Evolutionary conservation across 257 asterid species (phyloP).

Genomic region (Plectranthus barbatus): DNA sequence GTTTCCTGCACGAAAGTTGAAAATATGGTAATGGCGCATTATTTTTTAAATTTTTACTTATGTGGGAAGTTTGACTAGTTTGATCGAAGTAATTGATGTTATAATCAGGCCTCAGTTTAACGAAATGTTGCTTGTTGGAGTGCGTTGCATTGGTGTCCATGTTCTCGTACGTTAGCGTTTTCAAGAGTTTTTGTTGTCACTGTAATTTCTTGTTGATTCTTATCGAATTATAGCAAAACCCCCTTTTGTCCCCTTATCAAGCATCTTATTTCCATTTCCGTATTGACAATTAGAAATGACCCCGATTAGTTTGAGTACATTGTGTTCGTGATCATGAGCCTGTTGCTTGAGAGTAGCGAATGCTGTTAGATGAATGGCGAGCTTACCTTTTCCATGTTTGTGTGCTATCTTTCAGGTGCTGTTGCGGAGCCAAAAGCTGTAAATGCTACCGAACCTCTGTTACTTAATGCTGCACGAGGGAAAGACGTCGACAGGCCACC

Average conservation of each 20-base stretch:
- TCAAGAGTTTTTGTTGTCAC: not conserved
- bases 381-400: not conserved
- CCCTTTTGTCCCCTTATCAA: not conserved
- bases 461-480: conserved; percentile 84
- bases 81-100: not conserved
- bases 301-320: not conserved
- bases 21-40: not conserved
- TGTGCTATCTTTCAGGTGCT: conserved; percentile 37
- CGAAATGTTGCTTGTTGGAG: conserved; percentile 1
- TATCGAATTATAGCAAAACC: not conserved
- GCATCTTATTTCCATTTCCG: not conserved
- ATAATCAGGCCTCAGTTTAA: not conserved
- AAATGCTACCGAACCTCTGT: conserved; percentile 68
- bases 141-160: not conserved
- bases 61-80: not conserved
- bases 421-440: conserved; percentile 79
- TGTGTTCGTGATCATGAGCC: not conserved
- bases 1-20: not conserved
- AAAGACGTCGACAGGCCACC: conserved; percentile 95
- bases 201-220: not conserved
- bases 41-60: not conserved
- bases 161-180: not conserved
- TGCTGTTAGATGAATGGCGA: not conserved
- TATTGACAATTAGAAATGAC: not conserved
- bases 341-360: not conserved